Conservation (phyloP, 129 eudicot genomes). For the Flaveria ramosissima region DNA sequence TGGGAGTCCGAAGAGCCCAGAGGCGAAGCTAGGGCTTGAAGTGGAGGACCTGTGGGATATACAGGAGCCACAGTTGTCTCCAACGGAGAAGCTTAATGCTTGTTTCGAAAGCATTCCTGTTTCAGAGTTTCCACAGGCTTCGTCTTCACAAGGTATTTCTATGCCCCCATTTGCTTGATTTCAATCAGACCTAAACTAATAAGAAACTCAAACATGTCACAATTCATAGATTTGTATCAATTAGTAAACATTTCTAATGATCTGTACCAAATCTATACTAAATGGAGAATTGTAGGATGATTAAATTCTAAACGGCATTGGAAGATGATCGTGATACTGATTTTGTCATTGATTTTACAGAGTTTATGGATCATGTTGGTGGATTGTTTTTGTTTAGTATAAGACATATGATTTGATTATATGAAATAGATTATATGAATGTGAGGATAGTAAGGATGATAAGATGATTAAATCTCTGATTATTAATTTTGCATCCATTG, state of each 20-base stretch:
- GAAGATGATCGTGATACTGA: too few relatives aligned
- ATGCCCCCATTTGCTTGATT: background rate
- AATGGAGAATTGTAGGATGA: too few relatives aligned
- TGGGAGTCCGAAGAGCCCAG: constrained; percentile 73
- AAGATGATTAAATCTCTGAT: background rate
- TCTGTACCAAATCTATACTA: too few relatives aligned
- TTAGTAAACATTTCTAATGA: too few relatives aligned
- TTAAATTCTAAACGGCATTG: too few relatives aligned
- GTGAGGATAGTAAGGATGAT: constrained; percentile 16
- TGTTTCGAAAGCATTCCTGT: constrained; percentile 93
- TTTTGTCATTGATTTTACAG: background rate
- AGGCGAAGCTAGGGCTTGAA: constrained; percentile 78
- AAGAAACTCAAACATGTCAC: background rate
- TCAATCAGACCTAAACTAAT: background rate
- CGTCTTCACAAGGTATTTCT: constrained; percentile 62
- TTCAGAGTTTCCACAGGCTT: constrained; percentile 80
- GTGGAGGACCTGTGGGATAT: constrained; percentile 92
- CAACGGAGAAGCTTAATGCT: constrained; percentile 91
- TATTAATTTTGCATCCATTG: background rate
- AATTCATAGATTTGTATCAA: too few relatives aligned
- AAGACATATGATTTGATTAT: background rate
- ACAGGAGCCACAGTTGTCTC: constrained; percentile 79
- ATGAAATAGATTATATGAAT: background rate
- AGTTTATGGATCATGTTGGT: background rate
- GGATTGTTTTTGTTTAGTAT: background rate